These are phyloP conservation scores for Carpinus fangiana DNA, from an alignment of 306 rosid species.

Conservation along the genomic window DNA sequence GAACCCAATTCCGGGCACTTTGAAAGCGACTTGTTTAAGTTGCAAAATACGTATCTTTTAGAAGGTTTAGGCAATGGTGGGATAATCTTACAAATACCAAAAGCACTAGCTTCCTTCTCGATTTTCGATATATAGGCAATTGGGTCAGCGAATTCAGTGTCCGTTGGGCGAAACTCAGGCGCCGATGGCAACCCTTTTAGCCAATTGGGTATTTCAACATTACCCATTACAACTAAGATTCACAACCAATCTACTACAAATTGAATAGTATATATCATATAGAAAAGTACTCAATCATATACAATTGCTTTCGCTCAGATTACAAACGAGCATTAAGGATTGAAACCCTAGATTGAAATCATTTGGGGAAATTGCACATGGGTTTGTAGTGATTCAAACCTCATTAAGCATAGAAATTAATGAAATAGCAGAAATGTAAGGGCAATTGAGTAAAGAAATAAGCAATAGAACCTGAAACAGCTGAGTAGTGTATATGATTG, in stretches of 20 bases:
- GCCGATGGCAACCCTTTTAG: conserved; percentile 83
- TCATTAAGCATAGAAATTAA: conserved; percentile 21
- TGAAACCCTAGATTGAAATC: conserved; percentile 60
- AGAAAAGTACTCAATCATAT: conserved; percentile 24
- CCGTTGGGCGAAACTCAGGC: conserved; percentile 93
- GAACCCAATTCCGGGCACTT: conserved; percentile 65
- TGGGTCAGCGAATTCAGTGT: conserved; percentile 94
- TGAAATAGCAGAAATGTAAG: conserved; percentile 24
- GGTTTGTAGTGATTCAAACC: conserved; percentile 24
- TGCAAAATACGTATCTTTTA: conserved; percentile 67
- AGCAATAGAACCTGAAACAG: conserved; percentile 48
- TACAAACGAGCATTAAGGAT: conserved; percentile 1
- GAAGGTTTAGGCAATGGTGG: conserved; percentile 96
- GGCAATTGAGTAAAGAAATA: conserved; percentile 31
- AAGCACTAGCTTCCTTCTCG: conserved; percentile 87
- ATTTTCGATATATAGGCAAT: conserved; percentile 96
- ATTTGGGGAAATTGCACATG: conserved; percentile 33
- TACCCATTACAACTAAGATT: conserved; percentile 63
- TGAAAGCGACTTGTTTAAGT: conserved; percentile 81
- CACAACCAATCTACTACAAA: conserved; percentile 33
- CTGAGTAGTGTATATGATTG: conserved; percentile 43
- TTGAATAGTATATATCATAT: conserved; percentile 19
- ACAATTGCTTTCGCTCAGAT: conserved; percentile 26
- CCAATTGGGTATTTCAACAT: conserved; percentile 87
- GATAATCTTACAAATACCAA: conserved; percentile 91